Conservation (phyloP, 495 filamentous ascomycete species). For the Lasiosphaeriaceae sp. region DNA sequence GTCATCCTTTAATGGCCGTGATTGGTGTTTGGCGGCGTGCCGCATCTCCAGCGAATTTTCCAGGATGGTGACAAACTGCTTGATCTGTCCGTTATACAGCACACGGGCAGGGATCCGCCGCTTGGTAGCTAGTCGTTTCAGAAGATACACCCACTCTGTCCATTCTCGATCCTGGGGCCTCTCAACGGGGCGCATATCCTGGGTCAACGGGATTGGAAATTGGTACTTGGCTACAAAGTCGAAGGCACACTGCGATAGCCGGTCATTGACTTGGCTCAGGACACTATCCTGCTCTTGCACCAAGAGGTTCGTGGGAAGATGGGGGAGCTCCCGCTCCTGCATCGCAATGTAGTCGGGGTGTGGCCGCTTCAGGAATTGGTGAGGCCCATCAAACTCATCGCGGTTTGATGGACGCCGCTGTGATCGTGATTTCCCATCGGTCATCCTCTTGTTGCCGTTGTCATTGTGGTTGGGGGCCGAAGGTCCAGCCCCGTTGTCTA, state of each 20-base stretch:
- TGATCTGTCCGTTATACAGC: conserved; percentile 85
- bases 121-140: conserved; percentile 82
- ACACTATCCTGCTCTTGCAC: conserved; percentile 81
- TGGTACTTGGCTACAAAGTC: conserved; percentile 88
- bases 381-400: conserved; percentile 84
- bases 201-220: conserved; percentile 75
- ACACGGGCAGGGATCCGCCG: conserved; percentile 77
- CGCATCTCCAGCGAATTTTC: conserved; percentile 84
- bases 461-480: conserved; percentile 35
- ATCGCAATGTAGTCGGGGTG: conserved; percentile 60
- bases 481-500: conserved; percentile 28
- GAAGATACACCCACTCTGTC: conserved; percentile 88
- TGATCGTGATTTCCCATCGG: conserved; percentile 49
- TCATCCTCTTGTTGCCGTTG: conserved; percentile 44
- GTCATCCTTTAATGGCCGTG: conserved; percentile 81
- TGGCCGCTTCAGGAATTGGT: conserved; percentile 71
- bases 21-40: conserved; percentile 74
- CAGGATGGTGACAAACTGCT: conserved; percentile 77
- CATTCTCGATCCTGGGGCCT: conserved; percentile 79
- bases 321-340: conserved; percentile 74
- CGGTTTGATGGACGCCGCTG: conserved; percentile 74
- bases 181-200: conserved; percentile 77
- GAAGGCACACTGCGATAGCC: conserved; percentile 78
- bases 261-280: conserved; percentile 73
- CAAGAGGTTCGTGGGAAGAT: conserved; percentile 76